Evolutionary conservation across 2,329 filamentous ascomycete genomes (phyloP).

Genomic region (Cladophialophora exuberans): DNA sequence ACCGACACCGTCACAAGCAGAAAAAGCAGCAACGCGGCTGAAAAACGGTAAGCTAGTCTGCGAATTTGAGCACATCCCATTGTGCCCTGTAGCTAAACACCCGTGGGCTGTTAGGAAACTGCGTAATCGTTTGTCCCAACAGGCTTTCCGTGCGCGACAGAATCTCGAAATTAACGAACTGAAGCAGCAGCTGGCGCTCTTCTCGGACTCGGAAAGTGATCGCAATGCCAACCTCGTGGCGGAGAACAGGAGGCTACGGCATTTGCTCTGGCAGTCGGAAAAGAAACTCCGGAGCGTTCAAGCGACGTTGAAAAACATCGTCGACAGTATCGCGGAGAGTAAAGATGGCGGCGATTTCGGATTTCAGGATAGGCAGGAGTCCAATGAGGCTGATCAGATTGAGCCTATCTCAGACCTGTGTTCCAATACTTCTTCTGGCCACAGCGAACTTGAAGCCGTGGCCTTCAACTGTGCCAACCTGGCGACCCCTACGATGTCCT

Average conservation of each 20-base stretch:
- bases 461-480: neutral
- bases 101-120: constrained; percentile 13
- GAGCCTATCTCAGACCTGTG: neutral
- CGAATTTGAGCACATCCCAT: neutral
- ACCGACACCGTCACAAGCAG: neutral
- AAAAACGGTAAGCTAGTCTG: constrained; percentile 10
- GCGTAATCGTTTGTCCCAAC: constrained; percentile 25
- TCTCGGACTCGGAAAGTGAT: constrained; percentile 20
- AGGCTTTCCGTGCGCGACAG: constrained; percentile 25
- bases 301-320: constrained; percentile 14
- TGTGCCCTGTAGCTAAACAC: neutral
- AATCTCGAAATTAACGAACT: constrained; percentile 19
- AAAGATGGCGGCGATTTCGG: constrained; percentile 6
- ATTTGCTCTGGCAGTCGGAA: constrained; percentile 18
- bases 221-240: constrained; percentile 12
- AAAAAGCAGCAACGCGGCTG: constrained; percentile 8
- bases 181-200: constrained; percentile 17
- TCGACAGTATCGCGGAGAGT: constrained; percentile 9
- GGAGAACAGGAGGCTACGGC: constrained; percentile 18
- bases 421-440: neutral
- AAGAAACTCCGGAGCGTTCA: constrained; percentile 23
- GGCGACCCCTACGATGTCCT: neutral
- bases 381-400: neutral
- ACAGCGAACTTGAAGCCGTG: neutral
- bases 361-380: neutral